Base-by-base conservation (phyloP, 225 moss, liverwort and hornwort genomes). In the Sphagnum contortum region DNA sequence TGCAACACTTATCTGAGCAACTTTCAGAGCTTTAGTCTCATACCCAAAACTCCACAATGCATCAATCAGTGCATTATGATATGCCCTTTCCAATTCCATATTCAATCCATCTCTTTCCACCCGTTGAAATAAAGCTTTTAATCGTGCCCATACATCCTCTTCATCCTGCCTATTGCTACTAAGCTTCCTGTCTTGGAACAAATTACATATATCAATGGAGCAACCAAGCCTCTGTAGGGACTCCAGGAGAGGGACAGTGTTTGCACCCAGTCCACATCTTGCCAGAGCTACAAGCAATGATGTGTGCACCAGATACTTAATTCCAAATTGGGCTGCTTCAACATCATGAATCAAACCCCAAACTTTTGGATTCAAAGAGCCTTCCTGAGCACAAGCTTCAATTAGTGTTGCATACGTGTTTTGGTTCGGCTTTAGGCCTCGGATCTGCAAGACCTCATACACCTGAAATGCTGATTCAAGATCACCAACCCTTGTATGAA, bases 31-130 rank as follows among this genome's bases (percentile, higher is more conserved):
- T 60, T 91, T 79, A 62, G 79, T 66, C 69, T 91, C 87, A 76
- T 84, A 98, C 45, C 93, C 90, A 44, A 83, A 85, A 68, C 87
- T 83, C 93, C 93, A 98, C 56, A 98, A 74, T 2, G 91, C 90
- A 69, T 93, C 93, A 29, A 93, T 79, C 5, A 93, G 60, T 2
- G 91, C 88, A 66, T 98, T 98, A 4, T 91, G 93, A 13, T 81
- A 91, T 49, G 68, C 81, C 46, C 98, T 82, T 69, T 86, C 90
- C 0, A 90, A 85, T 75, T 93, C 98, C 71, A 87, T 59, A 76
- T 91, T 93, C 64, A 91, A 81, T 2, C 98, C 98, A 48, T 89
- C 89, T 45, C 77, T 79, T 56, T 98, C 87, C 73, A 98, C 76
- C 0, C 76, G 61, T 6, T 72, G 50, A 49, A 93, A 81, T n/a